Evolutionary conservation across 2,329 filamentous ascomycete genomes (phyloP).

Genomic region (Rhinocladiella mackenziei): DNA sequence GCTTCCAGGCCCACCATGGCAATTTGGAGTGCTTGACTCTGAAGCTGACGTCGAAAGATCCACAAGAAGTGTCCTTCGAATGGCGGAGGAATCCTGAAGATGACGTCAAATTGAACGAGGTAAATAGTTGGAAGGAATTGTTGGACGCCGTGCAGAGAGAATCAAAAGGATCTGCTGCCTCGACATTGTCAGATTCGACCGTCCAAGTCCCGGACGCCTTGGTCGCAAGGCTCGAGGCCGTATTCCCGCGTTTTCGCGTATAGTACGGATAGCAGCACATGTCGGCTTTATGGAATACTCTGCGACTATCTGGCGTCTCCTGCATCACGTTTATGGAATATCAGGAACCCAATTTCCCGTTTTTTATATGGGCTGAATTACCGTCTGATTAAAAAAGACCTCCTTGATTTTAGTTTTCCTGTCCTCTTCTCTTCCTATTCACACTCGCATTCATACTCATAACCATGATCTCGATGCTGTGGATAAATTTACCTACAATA

Average conservation of each 20-base stretch:
- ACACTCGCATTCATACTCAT: neutral
- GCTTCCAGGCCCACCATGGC: constrained; percentile 22
- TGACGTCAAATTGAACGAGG: constrained; percentile 9
- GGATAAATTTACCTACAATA: too few species aligned
- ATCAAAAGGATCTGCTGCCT: neutral
- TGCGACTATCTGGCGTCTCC: neutral
- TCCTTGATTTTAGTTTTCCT: too few species aligned
- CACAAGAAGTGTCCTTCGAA: neutral
- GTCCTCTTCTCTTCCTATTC: too few species aligned
- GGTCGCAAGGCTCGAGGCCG: constrained; percentile 9
- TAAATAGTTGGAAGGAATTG: constrained; percentile 9
- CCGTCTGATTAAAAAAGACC: neutral
- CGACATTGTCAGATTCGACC: too few species aligned
- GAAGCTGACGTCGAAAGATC: constrained; percentile 1
- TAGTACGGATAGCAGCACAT: neutral
- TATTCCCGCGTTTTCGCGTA: constrained; percentile 8
- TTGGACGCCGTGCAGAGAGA: neutral
- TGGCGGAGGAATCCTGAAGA: neutral
- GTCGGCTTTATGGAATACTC: too few species aligned
- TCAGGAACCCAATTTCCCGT: neutral
- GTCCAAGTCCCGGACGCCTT: constrained; percentile 4
- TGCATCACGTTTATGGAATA: too few species aligned
- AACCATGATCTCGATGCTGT: neutral
- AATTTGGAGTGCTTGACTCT: constrained; percentile 10
- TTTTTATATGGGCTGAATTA: neutral